A percentile compares a stretch with the other conserved stretches of the same genome.
Evolutionary conservation across 768 basidiomycete genomes (phyloP).

Genomic region (Collybiopsis luxurians): DNA sequence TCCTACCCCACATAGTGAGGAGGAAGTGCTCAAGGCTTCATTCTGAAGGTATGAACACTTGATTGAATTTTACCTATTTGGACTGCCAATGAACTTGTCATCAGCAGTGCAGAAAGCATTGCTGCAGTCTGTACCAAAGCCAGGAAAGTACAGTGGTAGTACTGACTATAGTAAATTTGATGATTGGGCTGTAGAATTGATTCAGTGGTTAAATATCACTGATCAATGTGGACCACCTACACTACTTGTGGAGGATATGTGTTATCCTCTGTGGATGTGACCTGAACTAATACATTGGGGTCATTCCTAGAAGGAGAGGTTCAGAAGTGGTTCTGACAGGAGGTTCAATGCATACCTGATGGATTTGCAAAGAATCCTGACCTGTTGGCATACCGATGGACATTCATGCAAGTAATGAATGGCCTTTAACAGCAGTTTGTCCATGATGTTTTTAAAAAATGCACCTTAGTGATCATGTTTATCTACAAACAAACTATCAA

Average conservation of each 20-base stretch:
- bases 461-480: too few relatives aligned
- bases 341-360: not conserved
- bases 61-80: not conserved
- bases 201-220: not conserved
- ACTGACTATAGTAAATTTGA: not conserved
- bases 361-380: not conserved
- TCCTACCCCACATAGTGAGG: not conserved
- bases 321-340: not conserved
- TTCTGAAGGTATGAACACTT: not conserved
- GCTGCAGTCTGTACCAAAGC: not conserved
- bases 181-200: not conserved
- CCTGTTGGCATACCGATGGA: not conserved
- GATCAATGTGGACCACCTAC: slow-evolving; percentile 1
- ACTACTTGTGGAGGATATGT: not conserved
- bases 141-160: not conserved
- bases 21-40: not conserved
- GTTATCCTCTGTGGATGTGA: not conserved
- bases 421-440: not conserved
- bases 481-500: too few relatives aligned
- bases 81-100: not conserved
- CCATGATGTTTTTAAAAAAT: not conserved
- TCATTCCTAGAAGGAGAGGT: not conserved
- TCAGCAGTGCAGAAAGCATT: not conserved
- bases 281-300: not conserved
- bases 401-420: slow-evolving; percentile 4